phyloP scores from a whole-genome alignment of 176 grass and related monocot genomes.

The Carex parvula region DNA sequence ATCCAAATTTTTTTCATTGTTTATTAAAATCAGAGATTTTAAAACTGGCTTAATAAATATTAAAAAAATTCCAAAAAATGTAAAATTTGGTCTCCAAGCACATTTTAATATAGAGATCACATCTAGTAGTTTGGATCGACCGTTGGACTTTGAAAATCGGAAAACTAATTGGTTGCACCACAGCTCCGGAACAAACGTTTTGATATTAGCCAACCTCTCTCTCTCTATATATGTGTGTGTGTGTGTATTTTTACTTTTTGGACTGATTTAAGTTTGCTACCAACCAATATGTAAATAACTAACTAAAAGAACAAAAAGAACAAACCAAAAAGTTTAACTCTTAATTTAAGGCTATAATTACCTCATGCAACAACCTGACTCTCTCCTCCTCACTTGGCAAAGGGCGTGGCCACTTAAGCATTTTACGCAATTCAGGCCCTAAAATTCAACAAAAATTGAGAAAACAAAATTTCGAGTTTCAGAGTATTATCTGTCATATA shows the following conservation, averaged over 20 bases:
- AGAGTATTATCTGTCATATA: not conserved
- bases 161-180: too few species aligned
- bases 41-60: too few species aligned
- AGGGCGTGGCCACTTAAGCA: conserved; percentile 83
- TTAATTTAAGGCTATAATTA: conserved; percentile 32
- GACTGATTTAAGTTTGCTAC: not conserved
- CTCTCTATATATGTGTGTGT: too few species aligned
- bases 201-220: too few species aligned
- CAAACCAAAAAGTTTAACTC: not conserved
- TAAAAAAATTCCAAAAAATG: too few species aligned
- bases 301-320: not conserved
- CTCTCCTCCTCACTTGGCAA: conserved; percentile 91
- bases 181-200: too few species aligned
- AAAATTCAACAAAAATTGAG: conserved; percentile 34
- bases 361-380: conserved; percentile 80
- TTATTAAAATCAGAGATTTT: too few species aligned
- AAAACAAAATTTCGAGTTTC: conserved; percentile 6
- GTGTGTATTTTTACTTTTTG: not conserved
- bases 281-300: not conserved
- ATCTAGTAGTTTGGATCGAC: too few species aligned
- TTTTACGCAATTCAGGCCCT: conserved; percentile 61
- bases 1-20: too few species aligned
- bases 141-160: too few species aligned
- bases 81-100: too few species aligned
- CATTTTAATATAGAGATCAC: too few species aligned